Evolutionary conservation across 2,329 filamentous ascomycete species (phyloP), one percentile per base, ranked within the genome.

Genomic region (Lasiodiplodia citricola): DNA sequence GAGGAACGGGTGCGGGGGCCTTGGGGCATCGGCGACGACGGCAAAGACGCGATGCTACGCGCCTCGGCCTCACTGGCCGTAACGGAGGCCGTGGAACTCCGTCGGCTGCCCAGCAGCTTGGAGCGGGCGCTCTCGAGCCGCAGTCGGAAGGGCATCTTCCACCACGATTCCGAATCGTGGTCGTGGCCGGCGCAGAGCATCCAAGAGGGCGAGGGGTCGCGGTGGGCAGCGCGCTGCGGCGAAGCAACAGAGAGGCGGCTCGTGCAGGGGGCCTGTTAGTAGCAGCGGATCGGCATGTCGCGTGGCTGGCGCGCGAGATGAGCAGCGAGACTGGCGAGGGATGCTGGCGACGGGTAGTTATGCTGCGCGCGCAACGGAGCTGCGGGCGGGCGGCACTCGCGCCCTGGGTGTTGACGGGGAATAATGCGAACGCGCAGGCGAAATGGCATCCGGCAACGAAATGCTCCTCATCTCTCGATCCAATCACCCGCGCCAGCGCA

Each of bases 231-330:
- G 62, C 62, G 35, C 25, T 28, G 60, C 60, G 28, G 60, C 47
- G 47, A 38, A 47, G 58, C 58, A 50, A 38, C 31, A 21, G 37
- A n/a, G 21, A 50, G 41, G 58, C 58, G 58, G 58, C 58, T 63
- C 60, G 60, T 64, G 60, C 60, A 64, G 60, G 60, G 57, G 60
- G 44, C 60, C 58, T 62, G 57, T n/a, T 25, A 7, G 28, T 52
- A 64, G 60, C 60, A 64, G 60, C 47, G 47, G 60, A 64, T 64
- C 60, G 60, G 60, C 60, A 64, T 64, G 44, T 52, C 60, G 60
- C 58, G 58, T 51, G 58, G 58, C 58, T 37, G 58, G 44, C 44
- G 58, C 60, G 47, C 44, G 60, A 64, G 23, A 52, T 28, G 41
- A 50, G 18, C 55, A 8, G 55, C 55, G 35, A n/a, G 55, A 11